Conservation (phyloP, 78 protist genomes). For the Creolimax fragrantissima region DNA sequence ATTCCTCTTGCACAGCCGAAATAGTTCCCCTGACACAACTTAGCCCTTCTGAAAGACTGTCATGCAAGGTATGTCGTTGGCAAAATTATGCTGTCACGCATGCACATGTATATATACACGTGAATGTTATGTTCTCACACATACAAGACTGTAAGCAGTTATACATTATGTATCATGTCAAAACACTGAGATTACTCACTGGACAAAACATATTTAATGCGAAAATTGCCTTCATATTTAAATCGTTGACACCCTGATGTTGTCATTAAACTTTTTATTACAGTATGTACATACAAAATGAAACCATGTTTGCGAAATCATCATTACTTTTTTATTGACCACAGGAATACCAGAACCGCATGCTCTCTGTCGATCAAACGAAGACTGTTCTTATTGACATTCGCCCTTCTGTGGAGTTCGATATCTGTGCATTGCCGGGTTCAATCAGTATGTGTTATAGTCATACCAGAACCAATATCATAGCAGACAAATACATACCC, state of each 20-base stretch:
- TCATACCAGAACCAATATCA: neutral
- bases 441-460: neutral
- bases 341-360: neutral
- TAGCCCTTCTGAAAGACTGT: neutral
- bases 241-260: neutral
- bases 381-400: neutral
- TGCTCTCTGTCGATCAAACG: neutral
- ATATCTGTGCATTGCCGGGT: neutral
- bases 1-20: neutral
- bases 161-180: neutral
- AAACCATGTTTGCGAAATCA: neutral
- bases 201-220: neutral
- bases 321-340: neutral
- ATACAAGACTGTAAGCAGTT: neutral
- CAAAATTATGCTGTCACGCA: neutral
- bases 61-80: neutral
- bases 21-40: neutral
- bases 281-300: neutral
- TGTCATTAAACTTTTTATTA: neutral
- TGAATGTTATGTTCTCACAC: neutral
- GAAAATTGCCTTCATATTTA: neutral
- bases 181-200: neutral
- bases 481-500: neutral
- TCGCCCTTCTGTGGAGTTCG: neutral
- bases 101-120: neutral